Evolutionary conservation across 306 rosid genomes (phyloP).

Genomic region (Rosa rugosa): DNA sequence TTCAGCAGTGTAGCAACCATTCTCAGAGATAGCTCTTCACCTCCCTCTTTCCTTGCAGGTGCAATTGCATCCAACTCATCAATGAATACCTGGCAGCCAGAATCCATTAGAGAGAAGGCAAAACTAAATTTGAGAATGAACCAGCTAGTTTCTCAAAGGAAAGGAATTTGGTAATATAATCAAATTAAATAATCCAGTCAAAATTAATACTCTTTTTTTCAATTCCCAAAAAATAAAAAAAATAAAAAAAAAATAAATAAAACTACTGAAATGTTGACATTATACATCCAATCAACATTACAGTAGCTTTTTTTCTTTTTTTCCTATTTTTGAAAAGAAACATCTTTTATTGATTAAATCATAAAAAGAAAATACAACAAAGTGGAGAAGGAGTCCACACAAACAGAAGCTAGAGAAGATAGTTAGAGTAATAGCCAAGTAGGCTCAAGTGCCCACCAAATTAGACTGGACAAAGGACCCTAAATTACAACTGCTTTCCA

Average conservation of each 20-base stretch:
- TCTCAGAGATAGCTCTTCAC: constrained; percentile 85
- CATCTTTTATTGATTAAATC: not conserved
- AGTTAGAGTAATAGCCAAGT: not conserved
- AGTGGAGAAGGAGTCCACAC: not conserved
- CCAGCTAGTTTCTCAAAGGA: constrained; percentile 1
- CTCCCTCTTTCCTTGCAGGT: constrained; percentile 83
- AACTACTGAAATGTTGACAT: not conserved
- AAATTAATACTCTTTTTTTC: not conserved
- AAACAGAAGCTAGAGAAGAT: not conserved
- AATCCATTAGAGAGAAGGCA: constrained; percentile 26
- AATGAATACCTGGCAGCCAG: constrained; percentile 63
- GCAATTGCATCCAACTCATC: constrained; percentile 97
- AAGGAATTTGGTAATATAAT: not conserved
- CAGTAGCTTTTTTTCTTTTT: not conserved
- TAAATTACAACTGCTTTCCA: not conserved
- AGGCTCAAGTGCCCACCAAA: constrained; percentile 4
- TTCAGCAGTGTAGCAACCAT: constrained; percentile 76
- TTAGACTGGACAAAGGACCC: not conserved
- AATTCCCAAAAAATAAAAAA: too few species aligned
- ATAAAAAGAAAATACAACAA: not conserved
- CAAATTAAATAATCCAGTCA: not conserved
- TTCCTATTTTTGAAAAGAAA: not conserved
- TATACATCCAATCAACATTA: not conserved
- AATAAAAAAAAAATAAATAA: not conserved
- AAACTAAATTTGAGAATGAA: not conserved